Base-by-base conservation (phyloP, 225 moss, liverwort and hornwort species). In the Thuidium tamariscinum region DNA sequence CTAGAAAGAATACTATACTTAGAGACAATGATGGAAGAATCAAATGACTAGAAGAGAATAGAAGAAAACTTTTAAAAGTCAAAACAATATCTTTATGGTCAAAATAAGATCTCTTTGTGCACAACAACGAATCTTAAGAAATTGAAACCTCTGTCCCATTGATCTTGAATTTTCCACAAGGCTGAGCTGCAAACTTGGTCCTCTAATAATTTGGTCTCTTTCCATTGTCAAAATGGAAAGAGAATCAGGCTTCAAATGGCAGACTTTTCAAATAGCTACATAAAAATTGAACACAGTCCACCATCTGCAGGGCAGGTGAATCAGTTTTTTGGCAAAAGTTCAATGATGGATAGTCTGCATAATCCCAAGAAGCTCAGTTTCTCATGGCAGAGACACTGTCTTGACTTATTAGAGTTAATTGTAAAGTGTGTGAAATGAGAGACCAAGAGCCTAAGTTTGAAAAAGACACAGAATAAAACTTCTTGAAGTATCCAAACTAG, bases 1-100 rank as follows among this genome's bases (percentile, higher is more conserved):
- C 9, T 44, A 0, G 13, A 48, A 12, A 32, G 13, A 32, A 32
- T 48, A 32, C 2, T 7, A 0, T 0, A n/a, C n/a, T n/a, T n/a
- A n/a, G n/a, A 32, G 32, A 48, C 10, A 7, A 51, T 21, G 2
- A 74, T 74, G 2, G 2, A 74, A 34, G 4, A 5, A 52, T 74
- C 34, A 74, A 74, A 74, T 51, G n/a, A 22, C 32, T 73, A 74
- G 2, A 10, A 29, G 6, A 46, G 6, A 46, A 32, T 74, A 7
- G 13, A 49, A 74, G 16, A 54, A 54, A 54, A 54, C 6, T 55
- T 77, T 4, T 0, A 17, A 55, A 10, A 77, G n/a, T 37, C 11
- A 27, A 56, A 56, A 56, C 7, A 25, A 7, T 16, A 36, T 16
- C 5, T 25, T 77, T 4, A 37, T 11, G 17, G 4, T 36, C 7